Conservation (phyloP, 2,329 filamentous ascomycete species). For the Chrysoporthe deuterocubensis region DNA sequence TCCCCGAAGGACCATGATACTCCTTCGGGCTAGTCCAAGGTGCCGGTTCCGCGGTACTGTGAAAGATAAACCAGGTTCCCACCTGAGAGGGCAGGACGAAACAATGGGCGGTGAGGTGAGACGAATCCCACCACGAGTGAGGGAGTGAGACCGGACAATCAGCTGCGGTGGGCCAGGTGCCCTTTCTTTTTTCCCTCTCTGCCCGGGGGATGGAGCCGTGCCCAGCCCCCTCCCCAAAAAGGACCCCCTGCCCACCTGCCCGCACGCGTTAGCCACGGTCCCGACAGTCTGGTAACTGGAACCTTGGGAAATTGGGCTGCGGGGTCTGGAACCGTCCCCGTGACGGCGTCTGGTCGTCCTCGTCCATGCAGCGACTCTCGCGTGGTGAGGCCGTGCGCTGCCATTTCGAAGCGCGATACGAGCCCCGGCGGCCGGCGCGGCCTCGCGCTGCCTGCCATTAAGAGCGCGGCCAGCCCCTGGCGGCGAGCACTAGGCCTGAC, state of each 20-base stretch:
- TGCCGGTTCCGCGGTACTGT: neutral
- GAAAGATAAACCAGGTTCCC: neutral
- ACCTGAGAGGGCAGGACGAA: neutral
- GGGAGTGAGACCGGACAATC: neutral
- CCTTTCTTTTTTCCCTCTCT: neutral
- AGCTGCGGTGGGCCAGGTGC: neutral
- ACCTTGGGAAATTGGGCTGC: conserved; percentile 22
- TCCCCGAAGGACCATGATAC: neutral
- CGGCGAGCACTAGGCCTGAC: neutral
- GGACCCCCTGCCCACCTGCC: conserved; percentile 9
- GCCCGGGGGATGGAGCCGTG: neutral
- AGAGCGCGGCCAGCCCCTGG: neutral
- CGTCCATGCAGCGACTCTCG: neutral
- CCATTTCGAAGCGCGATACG: neutral
- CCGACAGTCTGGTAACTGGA: conserved; percentile 26
- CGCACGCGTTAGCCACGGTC: conserved; percentile 16
- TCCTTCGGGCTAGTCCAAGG: neutral
- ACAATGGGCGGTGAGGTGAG: neutral
- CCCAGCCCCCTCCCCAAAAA: neutral
- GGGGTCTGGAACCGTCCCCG: conserved; percentile 12
- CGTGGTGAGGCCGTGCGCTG: neutral
- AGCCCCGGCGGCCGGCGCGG: neutral
- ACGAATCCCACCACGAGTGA: neutral
- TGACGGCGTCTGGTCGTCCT: neutral
- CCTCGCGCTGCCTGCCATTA: neutral